Conservation (phyloP, 2,329 filamentous ascomycete genomes). For the Endothia cerciana region DNA sequence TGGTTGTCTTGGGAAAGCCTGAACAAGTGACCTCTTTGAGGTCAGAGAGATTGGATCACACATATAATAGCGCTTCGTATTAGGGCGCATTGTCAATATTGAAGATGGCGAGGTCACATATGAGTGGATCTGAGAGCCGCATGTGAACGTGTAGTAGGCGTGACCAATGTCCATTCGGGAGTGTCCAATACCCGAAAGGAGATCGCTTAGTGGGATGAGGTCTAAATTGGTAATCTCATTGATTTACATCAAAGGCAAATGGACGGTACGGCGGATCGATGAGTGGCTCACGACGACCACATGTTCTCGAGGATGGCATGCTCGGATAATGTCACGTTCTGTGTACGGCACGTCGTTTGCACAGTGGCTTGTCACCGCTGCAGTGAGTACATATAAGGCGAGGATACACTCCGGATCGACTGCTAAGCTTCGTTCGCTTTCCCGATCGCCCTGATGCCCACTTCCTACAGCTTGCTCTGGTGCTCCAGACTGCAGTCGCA, state of each 20-base stretch:
- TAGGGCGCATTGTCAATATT: neutral
- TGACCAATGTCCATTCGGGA: neutral
- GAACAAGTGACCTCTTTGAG: neutral
- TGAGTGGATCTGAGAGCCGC: neutral
- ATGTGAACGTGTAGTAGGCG: neutral
- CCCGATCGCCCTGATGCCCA: neutral
- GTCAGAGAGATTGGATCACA: neutral
- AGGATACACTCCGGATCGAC: neutral
- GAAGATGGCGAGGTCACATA: neutral
- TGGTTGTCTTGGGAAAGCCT: neutral
- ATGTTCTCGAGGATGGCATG: too few species aligned
- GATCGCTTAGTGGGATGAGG: neutral
- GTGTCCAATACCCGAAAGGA: neutral
- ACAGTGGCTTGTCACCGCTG: neutral
- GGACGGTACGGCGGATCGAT: neutral
- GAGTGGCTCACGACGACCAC: neutral
- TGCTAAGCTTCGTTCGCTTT: neutral
- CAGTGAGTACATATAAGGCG: neutral
- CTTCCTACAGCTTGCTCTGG: neutral
- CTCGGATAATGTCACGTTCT: too few species aligned
- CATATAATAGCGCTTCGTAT: neutral
- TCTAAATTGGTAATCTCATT: neutral
- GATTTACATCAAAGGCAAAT: neutral
- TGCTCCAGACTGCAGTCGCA: neutral
- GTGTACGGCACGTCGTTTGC: too few species aligned